Conservation (phyloP, 2,329 filamentous ascomycete species). For the Alternaria hordeiaustralica region DNA sequence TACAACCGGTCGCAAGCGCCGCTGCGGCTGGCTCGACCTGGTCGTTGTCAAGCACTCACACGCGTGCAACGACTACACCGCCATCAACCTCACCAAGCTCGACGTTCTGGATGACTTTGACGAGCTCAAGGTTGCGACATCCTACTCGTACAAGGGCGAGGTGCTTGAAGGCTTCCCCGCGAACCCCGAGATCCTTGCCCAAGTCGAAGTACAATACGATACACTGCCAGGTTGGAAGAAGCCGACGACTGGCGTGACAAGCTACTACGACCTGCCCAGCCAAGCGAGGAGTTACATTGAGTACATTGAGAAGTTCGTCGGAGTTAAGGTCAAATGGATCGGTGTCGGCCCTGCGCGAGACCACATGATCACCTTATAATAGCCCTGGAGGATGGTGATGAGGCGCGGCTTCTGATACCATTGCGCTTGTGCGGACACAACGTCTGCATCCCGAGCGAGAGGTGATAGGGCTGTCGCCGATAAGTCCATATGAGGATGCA, state of each 20-base stretch:
- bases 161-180: slow-evolving; percentile 69
- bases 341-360: slow-evolving; percentile 71
- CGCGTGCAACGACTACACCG: slow-evolving; percentile 71
- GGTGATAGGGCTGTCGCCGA: neutral
- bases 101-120: slow-evolving; percentile 77
- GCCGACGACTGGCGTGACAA: slow-evolving; percentile 65
- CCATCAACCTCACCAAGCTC: slow-evolving; percentile 70
- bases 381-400: neutral
- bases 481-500: neutral
- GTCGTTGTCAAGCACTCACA: slow-evolving; percentile 72
- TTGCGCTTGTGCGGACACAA: neutral
- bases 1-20: slow-evolving; percentile 65
- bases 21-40: slow-evolving; percentile 71
- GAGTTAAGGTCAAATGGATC: slow-evolving; percentile 69
- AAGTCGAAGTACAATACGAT: slow-evolving; percentile 70
- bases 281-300: slow-evolving; percentile 71
- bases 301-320: slow-evolving; percentile 71
- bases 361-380: slow-evolving; percentile 65
- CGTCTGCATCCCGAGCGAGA: neutral
- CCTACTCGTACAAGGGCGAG: slow-evolving; percentile 67
- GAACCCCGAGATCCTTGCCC: slow-evolving; percentile 64
- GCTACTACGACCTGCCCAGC: slow-evolving; percentile 67
- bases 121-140: slow-evolving; percentile 75
- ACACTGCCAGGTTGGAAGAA: slow-evolving; percentile 74
- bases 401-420: neutral